Conservation (phyloP, 371 early-diverging fungal species). For the Funneliformis caledonium region DNA sequence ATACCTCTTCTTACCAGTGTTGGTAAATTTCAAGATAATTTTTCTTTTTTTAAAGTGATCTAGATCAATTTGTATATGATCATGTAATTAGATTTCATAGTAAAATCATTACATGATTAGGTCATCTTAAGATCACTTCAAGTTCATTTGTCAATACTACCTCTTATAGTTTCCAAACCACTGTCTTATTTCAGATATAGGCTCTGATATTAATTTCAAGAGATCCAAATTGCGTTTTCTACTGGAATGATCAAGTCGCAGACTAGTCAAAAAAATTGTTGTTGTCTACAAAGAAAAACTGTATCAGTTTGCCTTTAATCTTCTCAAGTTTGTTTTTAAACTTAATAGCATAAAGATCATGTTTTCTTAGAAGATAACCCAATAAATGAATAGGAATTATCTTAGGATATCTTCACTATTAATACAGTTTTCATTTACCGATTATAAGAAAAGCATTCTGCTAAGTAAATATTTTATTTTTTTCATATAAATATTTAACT, state of each 20-base stretch:
- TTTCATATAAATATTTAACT: conserved; percentile 30
- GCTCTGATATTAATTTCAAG: background rate
- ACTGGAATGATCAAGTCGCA: conserved; percentile 15
- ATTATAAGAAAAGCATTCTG: conserved; percentile 20
- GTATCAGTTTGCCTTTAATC: background rate
- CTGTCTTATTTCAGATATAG: conserved; percentile 10
- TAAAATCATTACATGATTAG: too few species aligned
- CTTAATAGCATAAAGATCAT: conserved; percentile 16
- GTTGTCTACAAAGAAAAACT: background rate
- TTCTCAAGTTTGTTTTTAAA: conserved; percentile 1
- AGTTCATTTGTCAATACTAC: too few species aligned
- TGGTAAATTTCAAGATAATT: too few species aligned
- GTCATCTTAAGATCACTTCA: background rate
- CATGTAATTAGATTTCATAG: too few species aligned
- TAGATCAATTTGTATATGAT: too few species aligned
- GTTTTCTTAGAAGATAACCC: conserved; percentile 1
- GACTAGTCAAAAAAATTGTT: conserved; percentile 13
- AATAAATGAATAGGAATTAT: conserved; percentile 11
- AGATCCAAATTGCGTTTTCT: background rate
- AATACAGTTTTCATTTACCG: background rate
- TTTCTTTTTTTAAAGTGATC: too few species aligned
- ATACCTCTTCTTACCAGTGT: background rate
- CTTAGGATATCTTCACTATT: background rate
- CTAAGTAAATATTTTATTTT: conserved; percentile 17
- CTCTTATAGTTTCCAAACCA: conserved; percentile 5